Evolutionary conservation across 805 yeast genomes (phyloP).

Genomic region (Ogataea populi-albae): DNA sequence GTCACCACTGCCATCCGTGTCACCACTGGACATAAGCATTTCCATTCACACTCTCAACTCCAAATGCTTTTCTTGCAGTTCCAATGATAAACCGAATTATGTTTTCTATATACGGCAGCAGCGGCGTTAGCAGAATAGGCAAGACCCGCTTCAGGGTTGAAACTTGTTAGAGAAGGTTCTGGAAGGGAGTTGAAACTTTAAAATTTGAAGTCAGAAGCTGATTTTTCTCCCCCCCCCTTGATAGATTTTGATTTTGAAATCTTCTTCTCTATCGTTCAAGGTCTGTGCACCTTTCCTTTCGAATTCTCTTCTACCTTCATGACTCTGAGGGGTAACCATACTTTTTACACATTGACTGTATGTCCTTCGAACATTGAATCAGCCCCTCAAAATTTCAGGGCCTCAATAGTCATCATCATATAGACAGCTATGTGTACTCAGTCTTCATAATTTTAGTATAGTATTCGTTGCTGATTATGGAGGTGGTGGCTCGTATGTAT

Average conservation of each 20-base stretch:
- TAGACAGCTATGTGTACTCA: conserved; percentile 45
- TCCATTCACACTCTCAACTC: too few relatives aligned
- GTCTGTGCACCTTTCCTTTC: conserved; percentile 38
- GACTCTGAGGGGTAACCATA: conserved; percentile 34
- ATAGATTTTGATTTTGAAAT: conserved; percentile 27
- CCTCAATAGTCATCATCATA: conserved; percentile 43
- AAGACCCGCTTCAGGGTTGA: conserved; percentile 42
- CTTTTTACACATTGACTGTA: conserved; percentile 44
- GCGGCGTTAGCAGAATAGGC: conserved; percentile 42
- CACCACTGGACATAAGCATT: too few relatives aligned
- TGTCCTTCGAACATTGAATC: conserved; percentile 33
- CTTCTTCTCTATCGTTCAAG: conserved; percentile 29
- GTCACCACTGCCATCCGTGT: too few relatives aligned
- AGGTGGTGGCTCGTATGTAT: conserved; percentile 41
- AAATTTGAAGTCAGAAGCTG: conserved; percentile 25
- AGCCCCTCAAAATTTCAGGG: conserved; percentile 37
- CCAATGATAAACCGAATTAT: too few relatives aligned
- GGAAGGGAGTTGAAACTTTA: conserved; percentile 16
- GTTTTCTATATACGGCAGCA: conserved; percentile 30
- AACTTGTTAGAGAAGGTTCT: conserved; percentile 17
- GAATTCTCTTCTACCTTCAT: conserved; percentile 36
- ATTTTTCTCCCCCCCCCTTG: conserved; percentile 31
- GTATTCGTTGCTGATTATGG: conserved; percentile 44
- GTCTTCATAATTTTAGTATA: conserved; percentile 47
- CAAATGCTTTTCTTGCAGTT: too few relatives aligned